These are phyloP conservation scores for Zangia roseola DNA, from an alignment of 768 basidiomycete species.

Conservation along the genomic window DNA sequence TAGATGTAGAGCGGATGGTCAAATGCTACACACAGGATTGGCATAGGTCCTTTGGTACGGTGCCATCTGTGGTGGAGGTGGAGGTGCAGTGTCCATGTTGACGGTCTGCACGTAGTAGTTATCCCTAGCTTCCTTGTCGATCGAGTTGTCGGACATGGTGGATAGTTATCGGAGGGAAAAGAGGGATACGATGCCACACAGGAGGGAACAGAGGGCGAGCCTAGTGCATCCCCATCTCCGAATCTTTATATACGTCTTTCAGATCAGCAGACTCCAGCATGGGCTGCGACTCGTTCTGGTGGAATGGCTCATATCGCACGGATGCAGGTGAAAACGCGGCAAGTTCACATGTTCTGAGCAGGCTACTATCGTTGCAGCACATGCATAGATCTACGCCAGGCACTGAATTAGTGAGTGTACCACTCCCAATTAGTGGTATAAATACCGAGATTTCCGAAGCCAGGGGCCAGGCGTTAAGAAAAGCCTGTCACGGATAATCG, in stretches of 20 bases:
- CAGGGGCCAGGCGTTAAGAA: neutral
- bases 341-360: slow-evolving; percentile 8
- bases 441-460: slow-evolving; percentile 4
- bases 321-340: neutral
- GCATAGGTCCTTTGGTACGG: slow-evolving; percentile 28
- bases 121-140: slow-evolving; percentile 23
- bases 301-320: neutral
- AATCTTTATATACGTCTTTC: slow-evolving; percentile 18
- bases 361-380: slow-evolving; percentile 2
- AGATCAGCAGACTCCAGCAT: neutral
- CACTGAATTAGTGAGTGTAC: slow-evolving; percentile 1
- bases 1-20: neutral
- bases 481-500: slow-evolving; percentile 2
- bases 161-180: neutral
- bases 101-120: slow-evolving; percentile 30
- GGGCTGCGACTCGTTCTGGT: neutral
- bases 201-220: neutral
- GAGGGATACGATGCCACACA: slow-evolving; percentile 1
- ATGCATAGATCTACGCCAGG: slow-evolving; percentile 3
- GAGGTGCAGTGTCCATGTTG: slow-evolving; percentile 13
- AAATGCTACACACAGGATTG: slow-evolving; percentile 19
- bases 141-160: slow-evolving; percentile 22
- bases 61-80: slow-evolving; percentile 20
- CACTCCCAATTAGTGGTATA: slow-evolving; percentile 13
- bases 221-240: neutral